Evolutionary conservation across 768 basidiomycete genomes (phyloP).

Genomic region (Lentinula edodes): DNA sequence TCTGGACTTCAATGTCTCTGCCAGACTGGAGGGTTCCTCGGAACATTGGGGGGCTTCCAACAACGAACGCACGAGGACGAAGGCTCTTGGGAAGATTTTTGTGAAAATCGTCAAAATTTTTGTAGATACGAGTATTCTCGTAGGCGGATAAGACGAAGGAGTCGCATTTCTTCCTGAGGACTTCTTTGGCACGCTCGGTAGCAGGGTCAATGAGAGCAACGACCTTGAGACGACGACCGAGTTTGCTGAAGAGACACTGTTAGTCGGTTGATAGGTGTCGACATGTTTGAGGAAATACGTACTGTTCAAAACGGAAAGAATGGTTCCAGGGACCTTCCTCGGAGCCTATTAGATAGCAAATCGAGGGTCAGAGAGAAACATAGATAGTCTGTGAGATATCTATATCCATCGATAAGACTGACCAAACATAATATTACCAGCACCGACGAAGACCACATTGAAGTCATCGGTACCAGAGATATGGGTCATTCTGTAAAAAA

Average conservation of each 20-base stretch:
- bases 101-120: conserved; percentile 81
- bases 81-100: conserved; percentile 59
- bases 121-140: conserved; percentile 79
- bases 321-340: conserved; percentile 92
- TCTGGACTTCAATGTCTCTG: conserved; percentile 83
- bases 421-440: conserved; percentile 99
- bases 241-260: conserved; percentile 52
- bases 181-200: conserved; percentile 70
- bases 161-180: conserved; percentile 85
- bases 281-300: conserved; percentile 18
- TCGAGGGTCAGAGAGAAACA: background rate
- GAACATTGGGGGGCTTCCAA: conserved; percentile 93
- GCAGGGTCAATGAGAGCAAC: conserved; percentile 92
- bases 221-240: conserved; percentile 93
- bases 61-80: conserved; percentile 75
- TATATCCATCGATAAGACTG: conserved; percentile 10
- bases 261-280: conserved; percentile 6
- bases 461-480: conserved; percentile 67
- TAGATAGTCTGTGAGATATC: background rate
- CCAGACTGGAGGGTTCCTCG: conserved; percentile 72
- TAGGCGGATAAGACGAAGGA: conserved; percentile 94
- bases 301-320: conserved; percentile 89
- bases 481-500: conserved; percentile 35
- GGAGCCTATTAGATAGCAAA: conserved; percentile 46
- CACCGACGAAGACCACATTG: conserved; percentile 93